phyloP scores from a whole-genome alignment of 768 basidiomycete species.

The Pholiota microspora region DNA sequence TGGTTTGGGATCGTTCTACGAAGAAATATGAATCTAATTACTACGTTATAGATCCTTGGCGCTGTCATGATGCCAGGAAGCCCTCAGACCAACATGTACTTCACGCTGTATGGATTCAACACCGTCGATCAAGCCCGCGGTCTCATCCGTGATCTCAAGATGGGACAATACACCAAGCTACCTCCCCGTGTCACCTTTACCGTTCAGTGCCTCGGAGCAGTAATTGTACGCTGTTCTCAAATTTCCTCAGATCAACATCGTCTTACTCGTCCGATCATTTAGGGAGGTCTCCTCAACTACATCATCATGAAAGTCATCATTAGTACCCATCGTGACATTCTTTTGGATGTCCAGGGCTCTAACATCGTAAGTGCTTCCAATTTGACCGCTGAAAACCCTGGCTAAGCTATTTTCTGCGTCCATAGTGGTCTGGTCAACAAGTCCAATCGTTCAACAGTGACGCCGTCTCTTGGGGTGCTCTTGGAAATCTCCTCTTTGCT shows the following conservation, averaged over 20 bases:
- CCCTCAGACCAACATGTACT: constrained; percentile 51
- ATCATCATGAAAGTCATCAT: constrained; percentile 61
- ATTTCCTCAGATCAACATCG: too few relatives aligned
- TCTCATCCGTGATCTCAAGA: constrained; percentile 58
- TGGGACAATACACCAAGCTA: constrained; percentile 54
- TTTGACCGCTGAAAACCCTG: not conserved
- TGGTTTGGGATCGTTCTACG: not conserved
- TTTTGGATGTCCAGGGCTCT: constrained; percentile 49
- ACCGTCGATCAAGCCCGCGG: constrained; percentile 47
- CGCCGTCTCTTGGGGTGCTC: constrained; percentile 59
- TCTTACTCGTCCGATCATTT: too few relatives aligned
- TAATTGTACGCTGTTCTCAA: constrained; percentile 38
- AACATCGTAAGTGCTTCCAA: constrained; percentile 42
- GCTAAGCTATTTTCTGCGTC: not conserved
- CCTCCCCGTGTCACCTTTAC: constrained; percentile 64
- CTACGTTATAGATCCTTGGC: constrained; percentile 37
- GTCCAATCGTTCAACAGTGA: constrained; percentile 42
- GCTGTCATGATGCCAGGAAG: constrained; percentile 46
- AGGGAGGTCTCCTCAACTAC: constrained; percentile 40
- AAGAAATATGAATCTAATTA: not conserved
- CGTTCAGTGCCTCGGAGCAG: constrained; percentile 54
- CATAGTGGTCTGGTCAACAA: constrained; percentile 47
- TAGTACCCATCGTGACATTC: constrained; percentile 41
- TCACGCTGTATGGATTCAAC: constrained; percentile 42
- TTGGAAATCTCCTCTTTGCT: constrained; percentile 46